Evolutionary conservation across 441 rosid genomes (phyloP).

Genomic region (Euphorbia celastroides): DNA sequence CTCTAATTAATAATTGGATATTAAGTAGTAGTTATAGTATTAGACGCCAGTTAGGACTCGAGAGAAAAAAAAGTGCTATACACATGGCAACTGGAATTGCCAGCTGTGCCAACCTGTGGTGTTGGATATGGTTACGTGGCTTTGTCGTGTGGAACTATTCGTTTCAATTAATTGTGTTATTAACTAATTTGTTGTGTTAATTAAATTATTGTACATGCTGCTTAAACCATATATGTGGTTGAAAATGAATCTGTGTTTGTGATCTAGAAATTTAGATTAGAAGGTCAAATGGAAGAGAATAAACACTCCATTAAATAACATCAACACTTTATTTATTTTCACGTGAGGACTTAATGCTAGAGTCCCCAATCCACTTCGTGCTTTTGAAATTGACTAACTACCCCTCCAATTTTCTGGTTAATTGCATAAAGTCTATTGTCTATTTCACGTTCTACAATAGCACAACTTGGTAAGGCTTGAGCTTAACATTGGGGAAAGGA

Average conservation of each 20-base stretch:
- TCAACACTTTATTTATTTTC: background rate
- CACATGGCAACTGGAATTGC: background rate
- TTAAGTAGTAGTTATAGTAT: no score
- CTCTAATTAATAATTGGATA: no score
- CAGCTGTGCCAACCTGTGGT: conserved; percentile 31
- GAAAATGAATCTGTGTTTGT: background rate
- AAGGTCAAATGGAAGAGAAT: background rate
- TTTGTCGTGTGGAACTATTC: no score
- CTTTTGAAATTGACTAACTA: background rate
- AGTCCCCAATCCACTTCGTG: background rate
- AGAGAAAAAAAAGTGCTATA: no score
- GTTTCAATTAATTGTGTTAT: background rate
- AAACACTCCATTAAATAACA: background rate
- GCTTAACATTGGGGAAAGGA: no score
- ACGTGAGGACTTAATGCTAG: background rate
- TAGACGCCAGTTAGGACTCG: no score
- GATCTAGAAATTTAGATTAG: background rate
- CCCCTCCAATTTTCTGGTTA: background rate
- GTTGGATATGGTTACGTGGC: background rate
- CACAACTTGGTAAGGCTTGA: no score
- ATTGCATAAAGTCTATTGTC: no score
- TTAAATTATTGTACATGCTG: background rate
- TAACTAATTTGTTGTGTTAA: background rate
- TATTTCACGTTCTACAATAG: no score
- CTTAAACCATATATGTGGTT: background rate